Evolutionary conservation across 805 yeast species (phyloP), one percentile per base, ranked within the genome.

Genomic region (Lipomyces yamanashiensis): DNA sequence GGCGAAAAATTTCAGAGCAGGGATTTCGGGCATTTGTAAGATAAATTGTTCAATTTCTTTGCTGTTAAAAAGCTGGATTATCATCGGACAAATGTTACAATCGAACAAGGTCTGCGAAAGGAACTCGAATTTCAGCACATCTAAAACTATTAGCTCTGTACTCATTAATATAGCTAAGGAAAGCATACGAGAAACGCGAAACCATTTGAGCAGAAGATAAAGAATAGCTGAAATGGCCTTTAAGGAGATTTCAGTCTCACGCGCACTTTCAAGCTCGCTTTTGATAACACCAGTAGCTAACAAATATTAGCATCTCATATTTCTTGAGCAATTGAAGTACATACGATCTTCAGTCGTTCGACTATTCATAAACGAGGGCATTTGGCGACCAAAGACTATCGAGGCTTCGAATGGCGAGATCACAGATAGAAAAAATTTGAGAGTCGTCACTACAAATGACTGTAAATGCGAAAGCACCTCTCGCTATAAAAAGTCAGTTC

Each of bases 61-160:
- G 37, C 53, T 52, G 51, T 59, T 64, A 48, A 68, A 58, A n/a
- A 67, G 36, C 39, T 67, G 68, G 10, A 68, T 41, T 12, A 67
- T 28, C 15, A 64, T 50, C 13, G 67, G 63, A 34, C 68, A 54
- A 34, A 58, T 34, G 43, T 67, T 67, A 36, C 87, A 83, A 73
- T 95, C 98, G 74, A 87, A 89, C 33, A 95, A 74, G 49, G 92
- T 73, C 0, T 89, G 82, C 7, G 88, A 75, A 13, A 93, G 77
- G 70, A 87, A 89, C 73, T 91, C 96, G 73, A 82, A 87, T 74
- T 93, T 92, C 67, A 92, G 74, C 1, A 91, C 78, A 73, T 95
- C 67, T 63, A 47, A 6, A 23, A 15, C 10, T 19, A 17, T 55
- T 23, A 54, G 56, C n/a, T n/a, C 10, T 1, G 19, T 5, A 49